Percentiles rank a stretch among this genome's conserved stretches.
Conservation (phyloP, 495 filamentous ascomycete genomes). For the Xylaria palmicola region DNA sequence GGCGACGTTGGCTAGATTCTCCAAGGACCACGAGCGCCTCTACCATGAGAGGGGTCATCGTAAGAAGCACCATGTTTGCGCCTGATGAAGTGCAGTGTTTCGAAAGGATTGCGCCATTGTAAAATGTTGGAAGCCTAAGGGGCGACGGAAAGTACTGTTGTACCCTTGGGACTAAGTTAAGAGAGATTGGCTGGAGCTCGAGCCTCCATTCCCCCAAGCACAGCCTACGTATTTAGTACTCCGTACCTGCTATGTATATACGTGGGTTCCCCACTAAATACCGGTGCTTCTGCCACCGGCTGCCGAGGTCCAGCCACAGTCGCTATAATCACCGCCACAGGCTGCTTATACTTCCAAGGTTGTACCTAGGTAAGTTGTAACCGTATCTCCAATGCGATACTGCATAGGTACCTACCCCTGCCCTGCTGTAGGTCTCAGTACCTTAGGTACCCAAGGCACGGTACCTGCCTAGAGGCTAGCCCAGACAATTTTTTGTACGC, state of each 20-base stretch:
- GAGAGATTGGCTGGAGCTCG: conserved; percentile 17
- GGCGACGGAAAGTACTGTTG: background rate
- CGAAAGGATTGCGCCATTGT: background rate
- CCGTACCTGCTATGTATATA: background rate
- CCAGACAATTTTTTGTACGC: background rate
- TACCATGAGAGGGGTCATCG: conserved; percentile 68
- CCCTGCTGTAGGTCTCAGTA: too few relatives aligned
- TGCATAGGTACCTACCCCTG: too few relatives aligned
- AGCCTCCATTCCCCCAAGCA: background rate
- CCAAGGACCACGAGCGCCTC: conserved; percentile 55
- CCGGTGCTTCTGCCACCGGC: background rate
- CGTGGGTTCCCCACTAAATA: background rate
- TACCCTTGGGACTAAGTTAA: too few relatives aligned
- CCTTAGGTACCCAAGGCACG: too few relatives aligned
- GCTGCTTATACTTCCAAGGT: background rate
- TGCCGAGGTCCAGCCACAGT: conserved; percentile 6
- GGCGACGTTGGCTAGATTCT: background rate
- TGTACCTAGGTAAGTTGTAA: background rate
- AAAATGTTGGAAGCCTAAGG: conserved; percentile 1
- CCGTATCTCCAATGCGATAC: too few relatives aligned
- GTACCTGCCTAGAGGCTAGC: background rate
- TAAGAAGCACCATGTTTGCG: conserved; percentile 71
- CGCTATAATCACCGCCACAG: background rate
- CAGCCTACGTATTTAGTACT: background rate
- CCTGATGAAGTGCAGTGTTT: background rate